Evolutionary conservation across 257 asterid species (phyloP).

Genomic region (Penstemon barbatus): DNA sequence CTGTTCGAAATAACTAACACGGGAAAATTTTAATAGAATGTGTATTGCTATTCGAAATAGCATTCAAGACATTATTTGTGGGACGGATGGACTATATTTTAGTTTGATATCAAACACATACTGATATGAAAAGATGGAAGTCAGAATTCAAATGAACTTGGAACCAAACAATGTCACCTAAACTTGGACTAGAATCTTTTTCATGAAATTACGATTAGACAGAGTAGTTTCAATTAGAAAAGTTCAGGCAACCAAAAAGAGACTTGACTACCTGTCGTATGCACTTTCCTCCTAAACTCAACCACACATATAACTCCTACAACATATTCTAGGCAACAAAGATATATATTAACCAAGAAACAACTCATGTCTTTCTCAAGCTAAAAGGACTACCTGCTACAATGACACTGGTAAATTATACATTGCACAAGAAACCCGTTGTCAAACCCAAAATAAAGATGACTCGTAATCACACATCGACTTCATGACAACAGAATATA

Average conservation of each 20-base stretch:
- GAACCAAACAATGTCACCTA: no score
- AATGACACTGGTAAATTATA: not conserved
- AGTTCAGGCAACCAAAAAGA: not conserved
- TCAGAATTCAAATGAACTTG: no score
- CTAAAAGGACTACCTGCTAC: not conserved
- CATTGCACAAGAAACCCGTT: no score
- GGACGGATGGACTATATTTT: no score
- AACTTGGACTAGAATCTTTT: not conserved
- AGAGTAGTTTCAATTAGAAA: not conserved
- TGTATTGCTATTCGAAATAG: no score
- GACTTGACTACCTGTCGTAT: no score
- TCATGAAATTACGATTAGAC: not conserved
- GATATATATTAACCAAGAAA: not conserved
- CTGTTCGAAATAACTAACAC: no score
- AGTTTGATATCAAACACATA: no score
- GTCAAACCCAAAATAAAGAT: not conserved
- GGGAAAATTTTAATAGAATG: no score
- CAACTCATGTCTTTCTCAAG: not conserved
- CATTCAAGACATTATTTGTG: no score
- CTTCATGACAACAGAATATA: not conserved
- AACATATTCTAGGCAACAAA: not conserved
- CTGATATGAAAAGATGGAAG: no score
- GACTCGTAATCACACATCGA: not conserved
- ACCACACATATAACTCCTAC: not conserved
- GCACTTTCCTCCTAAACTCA: not conserved